Conservation (phyloP, 176 grass and related monocot species). For the Ensete ventricosum region DNA sequence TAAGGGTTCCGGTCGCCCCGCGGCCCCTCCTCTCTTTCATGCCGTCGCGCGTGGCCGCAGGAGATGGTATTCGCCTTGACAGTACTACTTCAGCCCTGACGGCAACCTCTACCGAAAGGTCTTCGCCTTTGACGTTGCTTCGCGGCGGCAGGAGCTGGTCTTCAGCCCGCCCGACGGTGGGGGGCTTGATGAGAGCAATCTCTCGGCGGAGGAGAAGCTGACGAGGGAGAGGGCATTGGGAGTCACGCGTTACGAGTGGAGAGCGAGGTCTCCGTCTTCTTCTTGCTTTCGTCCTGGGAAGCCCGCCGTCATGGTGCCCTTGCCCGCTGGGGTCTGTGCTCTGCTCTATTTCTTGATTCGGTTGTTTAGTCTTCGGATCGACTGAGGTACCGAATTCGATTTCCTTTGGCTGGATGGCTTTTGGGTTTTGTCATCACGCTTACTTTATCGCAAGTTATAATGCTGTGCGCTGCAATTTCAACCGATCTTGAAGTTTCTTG, state of each 20-base stretch:
- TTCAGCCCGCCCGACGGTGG: conserved; percentile 70
- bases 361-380: background rate
- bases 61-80: too few relatives aligned
- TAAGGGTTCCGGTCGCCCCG: background rate
- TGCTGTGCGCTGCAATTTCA: background rate
- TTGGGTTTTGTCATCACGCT: background rate
- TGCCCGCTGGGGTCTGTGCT: conserved; percentile 71
- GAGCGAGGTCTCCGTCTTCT: conserved; percentile 24
- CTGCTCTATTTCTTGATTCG: background rate
- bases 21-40: background rate
- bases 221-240: conserved; percentile 82
- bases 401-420: background rate
- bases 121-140: conserved; percentile 49
- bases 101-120: conserved; percentile 73
- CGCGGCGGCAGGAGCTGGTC: conserved; percentile 53
- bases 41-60: too few relatives aligned
- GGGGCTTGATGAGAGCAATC: conserved; percentile 67
- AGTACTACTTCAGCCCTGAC: conserved; percentile 68
- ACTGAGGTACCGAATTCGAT: background rate
- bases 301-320: conserved; percentile 63
- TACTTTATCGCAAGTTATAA: background rate
- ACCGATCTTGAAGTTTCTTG: background rate
- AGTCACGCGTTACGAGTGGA: conserved; percentile 86
- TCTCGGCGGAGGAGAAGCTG: conserved; percentile 77
- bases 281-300: conserved; percentile 12